phyloP scores from a whole-genome alignment of 495 filamentous ascomycete species.

The Penicillium maclennaniae region DNA sequence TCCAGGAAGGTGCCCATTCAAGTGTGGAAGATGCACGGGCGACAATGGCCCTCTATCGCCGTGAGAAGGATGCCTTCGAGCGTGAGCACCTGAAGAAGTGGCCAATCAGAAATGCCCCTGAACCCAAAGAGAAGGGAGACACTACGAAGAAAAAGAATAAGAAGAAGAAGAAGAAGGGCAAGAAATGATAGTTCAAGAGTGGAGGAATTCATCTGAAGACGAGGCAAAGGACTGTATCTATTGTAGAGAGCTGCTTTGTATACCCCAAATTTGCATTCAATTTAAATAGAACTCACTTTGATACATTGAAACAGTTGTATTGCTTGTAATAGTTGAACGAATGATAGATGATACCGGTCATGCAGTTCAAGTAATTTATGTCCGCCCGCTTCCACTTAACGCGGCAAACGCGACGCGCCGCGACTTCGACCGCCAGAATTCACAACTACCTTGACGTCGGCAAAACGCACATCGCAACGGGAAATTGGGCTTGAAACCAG shows the following conservation, averaged over 20 bases:
- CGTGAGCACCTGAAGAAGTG: slow-evolving; percentile 64
- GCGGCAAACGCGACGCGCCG: slow-evolving; percentile 38
- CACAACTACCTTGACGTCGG: not conserved
- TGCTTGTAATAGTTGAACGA: not conserved
- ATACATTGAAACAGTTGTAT: not conserved
- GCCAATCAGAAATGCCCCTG: slow-evolving; percentile 44
- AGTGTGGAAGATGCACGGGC: slow-evolving; percentile 87
- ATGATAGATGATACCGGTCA: not conserved
- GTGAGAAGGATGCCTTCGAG: slow-evolving; percentile 80
- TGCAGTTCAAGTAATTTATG: not conserved
- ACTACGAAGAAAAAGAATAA: slow-evolving; percentile 48
- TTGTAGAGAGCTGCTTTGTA: slow-evolving; percentile 19
- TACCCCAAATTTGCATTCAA: slow-evolving; percentile 27
- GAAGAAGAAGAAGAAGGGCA: slow-evolving; percentile 51
- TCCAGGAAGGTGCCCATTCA: slow-evolving; percentile 71
- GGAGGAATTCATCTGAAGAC: slow-evolving; percentile 5
- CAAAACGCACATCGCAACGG: not conserved
- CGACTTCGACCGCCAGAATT: slow-evolving; percentile 7
- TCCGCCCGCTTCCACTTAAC: slow-evolving; percentile 28
- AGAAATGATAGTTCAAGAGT: slow-evolving; percentile 33
- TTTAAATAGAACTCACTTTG: not conserved
- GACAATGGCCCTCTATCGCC: slow-evolving; percentile 80
- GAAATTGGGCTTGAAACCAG: not conserved
- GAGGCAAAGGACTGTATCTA: slow-evolving; percentile 9
- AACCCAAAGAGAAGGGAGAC: slow-evolving; percentile 35